phyloP scores from a whole-genome alignment of 805 yeast species.

The Blastobotrys peoriensis region DNA sequence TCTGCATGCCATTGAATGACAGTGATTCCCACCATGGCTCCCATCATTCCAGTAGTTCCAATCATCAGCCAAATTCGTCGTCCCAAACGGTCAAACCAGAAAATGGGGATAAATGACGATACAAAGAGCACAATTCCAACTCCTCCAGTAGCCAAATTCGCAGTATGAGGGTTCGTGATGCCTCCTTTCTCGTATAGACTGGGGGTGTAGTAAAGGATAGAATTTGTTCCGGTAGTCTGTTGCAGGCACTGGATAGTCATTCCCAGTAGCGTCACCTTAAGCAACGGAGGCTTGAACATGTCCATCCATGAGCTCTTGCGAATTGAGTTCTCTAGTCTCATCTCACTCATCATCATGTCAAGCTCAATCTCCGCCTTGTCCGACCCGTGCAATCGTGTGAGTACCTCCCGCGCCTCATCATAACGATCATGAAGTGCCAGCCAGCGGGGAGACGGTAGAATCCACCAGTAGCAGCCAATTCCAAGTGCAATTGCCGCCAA shows the following conservation, averaged over 20 bases:
- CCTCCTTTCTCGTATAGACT: conserved; percentile 41
- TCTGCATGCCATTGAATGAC: conserved; percentile 13
- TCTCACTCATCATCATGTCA: conserved; percentile 8
- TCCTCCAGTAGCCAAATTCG: conserved; percentile 34
- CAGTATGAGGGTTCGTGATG: conserved; percentile 38
- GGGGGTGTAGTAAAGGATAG: conserved; percentile 44
- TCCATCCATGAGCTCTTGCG: conserved; percentile 5
- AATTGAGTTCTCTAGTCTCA: conserved; percentile 3
- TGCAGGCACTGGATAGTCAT: conserved; percentile 9
- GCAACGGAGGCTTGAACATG: conserved; percentile 9
- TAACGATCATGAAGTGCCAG: conserved; percentile 7
- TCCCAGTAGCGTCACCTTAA: conserved; percentile 7
- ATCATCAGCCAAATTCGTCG: conserved; percentile 49
- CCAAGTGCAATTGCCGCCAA: conserved; percentile 33
- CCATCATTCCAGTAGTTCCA: conserved; percentile 12
- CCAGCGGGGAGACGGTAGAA: conserved; percentile 3
- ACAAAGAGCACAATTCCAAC: conserved; percentile 39
- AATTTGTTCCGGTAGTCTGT: conserved; percentile 40
- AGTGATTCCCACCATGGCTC: conserved; percentile 11
- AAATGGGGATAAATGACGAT: conserved; percentile 45
- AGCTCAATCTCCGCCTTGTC: conserved; percentile 9
- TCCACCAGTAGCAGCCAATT: conserved; percentile 1
- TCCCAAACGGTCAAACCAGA: conserved; percentile 47
- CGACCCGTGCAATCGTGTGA: conserved; percentile 6
- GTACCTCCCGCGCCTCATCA: conserved; percentile 5